A percentile compares a stretch with the other conserved stretches of the same genome.
These are phyloP conservation scores for Trichaptum fuscoviolaceum DNA, from an alignment of 768 basidiomycete species.

Conservation along the genomic window DNA sequence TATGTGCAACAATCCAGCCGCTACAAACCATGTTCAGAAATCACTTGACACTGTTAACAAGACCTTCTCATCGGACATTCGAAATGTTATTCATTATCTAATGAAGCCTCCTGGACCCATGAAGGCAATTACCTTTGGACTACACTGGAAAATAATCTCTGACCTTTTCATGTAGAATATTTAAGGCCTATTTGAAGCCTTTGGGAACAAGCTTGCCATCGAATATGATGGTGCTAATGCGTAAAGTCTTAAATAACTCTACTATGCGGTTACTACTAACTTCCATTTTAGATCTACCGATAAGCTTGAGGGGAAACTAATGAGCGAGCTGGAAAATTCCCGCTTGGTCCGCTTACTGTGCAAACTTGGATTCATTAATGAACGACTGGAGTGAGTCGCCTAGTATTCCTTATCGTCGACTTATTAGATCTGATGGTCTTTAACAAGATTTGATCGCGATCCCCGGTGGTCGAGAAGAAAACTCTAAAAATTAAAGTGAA, in stretches of 20 bases:
- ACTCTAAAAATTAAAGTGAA: slow-evolving; percentile 6
- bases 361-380: slow-evolving; percentile 98
- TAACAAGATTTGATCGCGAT: slow-evolving; percentile 89
- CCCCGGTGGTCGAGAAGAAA: slow-evolving; percentile 65
- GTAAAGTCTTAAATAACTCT: slow-evolving; percentile 36
- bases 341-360: slow-evolving; percentile 82
- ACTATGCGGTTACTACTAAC: background rate
- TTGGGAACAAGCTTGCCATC: slow-evolving; percentile 61
- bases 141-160: background rate
- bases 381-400: slow-evolving; percentile 85
- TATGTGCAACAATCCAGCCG: slow-evolving; percentile 69
- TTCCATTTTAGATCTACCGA: slow-evolving; percentile 60
- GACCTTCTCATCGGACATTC: slow-evolving; percentile 76
- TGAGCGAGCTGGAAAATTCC: slow-evolving; percentile 90
- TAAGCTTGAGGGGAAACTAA: slow-evolving; percentile 74
- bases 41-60: slow-evolving; percentile 68
- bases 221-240: slow-evolving; percentile 83
- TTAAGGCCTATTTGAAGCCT: slow-evolving; percentile 74
- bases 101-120: slow-evolving; percentile 63
- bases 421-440: background rate
- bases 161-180: slow-evolving; percentile 46
- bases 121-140: slow-evolving; percentile 38
- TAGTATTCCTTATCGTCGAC: slow-evolving; percentile 2
- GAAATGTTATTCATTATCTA: slow-evolving; percentile 73
- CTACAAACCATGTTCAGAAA: slow-evolving; percentile 62